phyloP scores from a whole-genome alignment of 2,329 filamentous ascomycete genomes.

The Pseudogymnoascus sp. region DNA sequence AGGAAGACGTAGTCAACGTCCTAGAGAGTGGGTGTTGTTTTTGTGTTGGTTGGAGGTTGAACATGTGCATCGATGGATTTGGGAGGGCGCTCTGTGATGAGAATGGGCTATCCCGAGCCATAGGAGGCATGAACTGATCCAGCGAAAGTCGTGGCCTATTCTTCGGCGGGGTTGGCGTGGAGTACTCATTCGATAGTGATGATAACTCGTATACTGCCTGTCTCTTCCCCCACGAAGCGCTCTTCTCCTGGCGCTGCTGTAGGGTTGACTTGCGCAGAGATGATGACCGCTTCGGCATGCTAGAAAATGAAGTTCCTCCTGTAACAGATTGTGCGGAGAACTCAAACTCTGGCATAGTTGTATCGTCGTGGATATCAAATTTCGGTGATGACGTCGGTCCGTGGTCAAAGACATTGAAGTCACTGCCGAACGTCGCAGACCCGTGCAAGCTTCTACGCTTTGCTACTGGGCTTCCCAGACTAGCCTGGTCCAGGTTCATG shows the following conservation, averaged over 20 bases:
- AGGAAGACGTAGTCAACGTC: slow-evolving; percentile 80
- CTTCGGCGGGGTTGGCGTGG: slow-evolving; percentile 50
- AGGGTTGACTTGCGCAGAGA: slow-evolving; percentile 81
- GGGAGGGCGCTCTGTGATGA: slow-evolving; percentile 44
- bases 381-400: slow-evolving; percentile 34
- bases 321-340: slow-evolving; percentile 34
- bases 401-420: slow-evolving; percentile 72
- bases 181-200: slow-evolving; percentile 36
- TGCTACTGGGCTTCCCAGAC: slow-evolving; percentile 75
- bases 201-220: slow-evolving; percentile 50
- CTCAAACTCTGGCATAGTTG: slow-evolving; percentile 44
- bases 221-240: slow-evolving; percentile 50
- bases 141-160: slow-evolving; percentile 66
- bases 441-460: slow-evolving; percentile 86
- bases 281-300: slow-evolving; percentile 60
- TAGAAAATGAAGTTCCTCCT: slow-evolving; percentile 32
- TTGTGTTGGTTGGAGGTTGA: slow-evolving; percentile 38
- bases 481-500: slow-evolving; percentile 77
- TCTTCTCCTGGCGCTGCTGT: slow-evolving; percentile 70
- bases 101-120: slow-evolving; percentile 59
- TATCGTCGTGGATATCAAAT: slow-evolving; percentile 48
- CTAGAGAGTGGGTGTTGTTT: slow-evolving; percentile 77
- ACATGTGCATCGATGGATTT: slow-evolving; percentile 45
- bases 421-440: slow-evolving; percentile 51
- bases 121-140: slow-evolving; percentile 66